Base-by-base conservation (phyloP, 495 filamentous ascomycete species). In the Articulospora tetracladia region DNA sequence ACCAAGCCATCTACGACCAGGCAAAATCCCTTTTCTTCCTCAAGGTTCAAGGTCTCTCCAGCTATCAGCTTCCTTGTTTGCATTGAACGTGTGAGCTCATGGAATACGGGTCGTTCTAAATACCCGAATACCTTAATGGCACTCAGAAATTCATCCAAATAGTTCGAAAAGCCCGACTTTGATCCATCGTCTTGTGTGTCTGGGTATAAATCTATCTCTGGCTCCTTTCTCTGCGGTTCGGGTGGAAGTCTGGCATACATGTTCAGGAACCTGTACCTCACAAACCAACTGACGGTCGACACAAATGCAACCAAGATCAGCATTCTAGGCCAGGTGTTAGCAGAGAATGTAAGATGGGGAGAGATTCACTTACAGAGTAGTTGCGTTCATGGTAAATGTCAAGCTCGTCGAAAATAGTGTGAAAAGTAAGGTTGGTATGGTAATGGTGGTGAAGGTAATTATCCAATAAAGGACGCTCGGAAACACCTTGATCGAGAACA, bases 111-210 rank as follows among this genome's bases (percentile, higher is more conserved):
- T 20, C 94, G 83, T 70, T 98, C 94, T 47, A 98, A 79, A 70
- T 98, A 98, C 1, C 94, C 94, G 76, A 98, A 98, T 46, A 98
- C 93, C 69, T 97, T 98, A 71, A 98, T 98, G n/a, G 94, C 94
- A 72, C 92, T 97, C 15, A 98, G 78, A 64, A 98, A 98, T 74
- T 98, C 95, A 71, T 98, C 94, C 13, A 98, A 81, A 72, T 98
- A 98, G 70, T 90, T 98, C 22, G 91, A 85, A 26, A 98, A 81
- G 2, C 95, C 94, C 1, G 92, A 83, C 72, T 98, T 98, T 23
- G 87, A 86, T 56, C 92, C 91, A 28, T 90, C 89, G 60, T 97
- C 93, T 68, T 93, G 91, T 6, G 87, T 83, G 68, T 96, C 93
- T 17, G 95, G 92, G 69, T 97, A 98, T 19, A 98, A 78, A 67